These are phyloP conservation scores for Millerago galiae DNA, from an alignment of 805 yeast genomes.

Conservation along the genomic window DNA sequence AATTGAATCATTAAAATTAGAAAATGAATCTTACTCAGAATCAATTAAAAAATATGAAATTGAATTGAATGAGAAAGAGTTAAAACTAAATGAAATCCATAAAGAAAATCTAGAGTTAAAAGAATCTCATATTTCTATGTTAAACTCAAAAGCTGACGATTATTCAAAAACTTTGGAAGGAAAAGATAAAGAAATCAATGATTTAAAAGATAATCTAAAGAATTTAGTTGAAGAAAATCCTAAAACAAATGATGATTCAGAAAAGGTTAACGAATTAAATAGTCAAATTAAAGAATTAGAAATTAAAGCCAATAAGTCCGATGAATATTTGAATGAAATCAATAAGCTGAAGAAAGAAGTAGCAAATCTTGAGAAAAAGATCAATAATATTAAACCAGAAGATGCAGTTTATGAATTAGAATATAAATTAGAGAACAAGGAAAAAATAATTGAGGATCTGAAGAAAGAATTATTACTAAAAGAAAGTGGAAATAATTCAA, in stretches of 20 bases:
- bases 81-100: conserved; percentile 4
- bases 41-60: conserved; percentile 23
- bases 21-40: conserved; percentile 23
- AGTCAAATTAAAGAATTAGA: conserved; percentile 6
- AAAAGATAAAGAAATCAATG: conserved; percentile 4
- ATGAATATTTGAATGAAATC: background rate
- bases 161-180: background rate
- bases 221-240: background rate
- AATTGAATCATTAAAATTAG: conserved; percentile 19
- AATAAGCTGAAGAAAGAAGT: background rate
- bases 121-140: conserved; percentile 13
- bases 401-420: conserved; percentile 17
- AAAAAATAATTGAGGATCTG: conserved; percentile 15
- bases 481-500: background rate
- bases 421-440: conserved; percentile 16
- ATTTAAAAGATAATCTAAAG: background rate
- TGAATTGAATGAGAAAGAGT: conserved; percentile 13
- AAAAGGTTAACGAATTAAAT: conserved; percentile 2
- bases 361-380: conserved; percentile 6
- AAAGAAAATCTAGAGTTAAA: conserved; percentile 26
- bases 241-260: background rate
- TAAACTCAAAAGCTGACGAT: background rate
- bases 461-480: conserved; percentile 1
- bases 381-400: conserved; percentile 6
- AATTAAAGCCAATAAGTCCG: background rate